phyloP scores from a whole-genome alignment of 1,139 yeast species.

The Keqinozyma sinolaborantium region DNA sequence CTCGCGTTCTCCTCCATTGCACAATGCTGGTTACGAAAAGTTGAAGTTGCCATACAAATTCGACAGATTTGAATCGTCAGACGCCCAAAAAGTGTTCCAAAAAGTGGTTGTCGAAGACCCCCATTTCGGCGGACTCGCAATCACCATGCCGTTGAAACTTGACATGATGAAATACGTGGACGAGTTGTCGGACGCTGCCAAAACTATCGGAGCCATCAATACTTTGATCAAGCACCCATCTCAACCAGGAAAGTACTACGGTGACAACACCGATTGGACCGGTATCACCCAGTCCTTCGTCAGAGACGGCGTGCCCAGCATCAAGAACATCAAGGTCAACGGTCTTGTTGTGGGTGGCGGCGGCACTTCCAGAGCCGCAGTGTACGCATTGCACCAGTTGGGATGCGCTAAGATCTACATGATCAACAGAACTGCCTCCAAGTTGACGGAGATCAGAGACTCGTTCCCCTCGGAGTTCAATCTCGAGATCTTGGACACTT shows the following conservation, averaged over 20 bases:
- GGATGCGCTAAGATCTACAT: constrained; percentile 79
- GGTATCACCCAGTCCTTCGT: constrained; percentile 75
- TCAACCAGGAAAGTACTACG: constrained; percentile 51
- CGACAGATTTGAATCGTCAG: constrained; percentile 62
- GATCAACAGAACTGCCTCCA: constrained; percentile 74
- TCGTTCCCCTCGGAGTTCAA: constrained; percentile 62
- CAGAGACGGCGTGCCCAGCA: constrained; percentile 55
- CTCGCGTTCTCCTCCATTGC: constrained; percentile 85
- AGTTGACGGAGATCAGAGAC: constrained; percentile 55
- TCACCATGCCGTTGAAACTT: constrained; percentile 85
- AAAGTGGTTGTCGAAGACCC: constrained; percentile 43
- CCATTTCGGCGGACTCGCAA: constrained; percentile 83
- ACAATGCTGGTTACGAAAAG: constrained; percentile 67
- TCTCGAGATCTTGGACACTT: constrained; percentile 54
- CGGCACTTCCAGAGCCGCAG: constrained; percentile 95
- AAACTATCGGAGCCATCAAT: constrained; percentile 86
- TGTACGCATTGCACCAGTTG: constrained; percentile 74
- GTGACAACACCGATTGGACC: constrained; percentile 95
- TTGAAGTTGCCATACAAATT: constrained; percentile 80
- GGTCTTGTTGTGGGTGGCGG: constrained; percentile 94
- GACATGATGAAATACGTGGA: constrained; percentile 68
- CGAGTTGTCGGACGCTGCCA: constrained; percentile 69
- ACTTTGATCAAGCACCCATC: constrained; percentile 62
- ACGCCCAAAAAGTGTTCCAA: constrained; percentile 49
- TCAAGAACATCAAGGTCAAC: constrained; percentile 28